phyloP scores from a whole-genome alignment of 1,139 yeast genomes.

The Suhomyces bokatorum region DNA sequence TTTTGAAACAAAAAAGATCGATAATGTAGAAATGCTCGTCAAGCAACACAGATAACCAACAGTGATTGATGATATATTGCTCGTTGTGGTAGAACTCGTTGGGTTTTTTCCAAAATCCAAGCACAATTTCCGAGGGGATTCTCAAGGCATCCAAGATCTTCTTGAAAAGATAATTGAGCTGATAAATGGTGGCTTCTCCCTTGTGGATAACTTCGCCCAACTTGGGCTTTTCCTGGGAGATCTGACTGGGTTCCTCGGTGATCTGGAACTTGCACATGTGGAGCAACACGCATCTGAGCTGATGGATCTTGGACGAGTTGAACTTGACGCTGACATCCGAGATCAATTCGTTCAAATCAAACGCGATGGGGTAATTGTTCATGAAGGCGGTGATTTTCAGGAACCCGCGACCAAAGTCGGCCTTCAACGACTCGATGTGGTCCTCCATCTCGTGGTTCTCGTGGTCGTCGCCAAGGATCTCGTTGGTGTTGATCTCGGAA shows the following conservation, averaged over 20 bases:
- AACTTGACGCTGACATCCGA: conserved; percentile 49
- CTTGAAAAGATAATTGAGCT: conserved; percentile 74
- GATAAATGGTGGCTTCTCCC: conserved; percentile 61
- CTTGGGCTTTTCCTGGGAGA: conserved; percentile 45
- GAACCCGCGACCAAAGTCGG: conserved; percentile 10
- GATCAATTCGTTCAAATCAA: conserved; percentile 46
- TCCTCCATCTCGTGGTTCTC: conserved; percentile 18
- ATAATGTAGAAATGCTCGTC: conserved; percentile 78
- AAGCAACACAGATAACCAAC: conserved; percentile 80
- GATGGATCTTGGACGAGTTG: conserved; percentile 34
- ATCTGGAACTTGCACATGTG: conserved; percentile 44
- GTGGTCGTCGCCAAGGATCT: conserved; percentile 29
- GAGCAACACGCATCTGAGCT: conserved; percentile 40
- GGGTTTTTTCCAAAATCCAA: conserved; percentile 84
- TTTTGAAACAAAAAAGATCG: conserved; percentile 51
- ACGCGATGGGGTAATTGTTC: conserved; percentile 27
- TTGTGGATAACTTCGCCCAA: conserved; percentile 36
- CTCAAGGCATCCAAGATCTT: conserved; percentile 70
- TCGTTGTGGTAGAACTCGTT: conserved; percentile 55
- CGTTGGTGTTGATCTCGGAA: conserved; percentile 50
- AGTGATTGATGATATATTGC: conserved; percentile 69
- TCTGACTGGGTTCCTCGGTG: conserved; percentile 38
- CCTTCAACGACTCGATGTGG: conserved; percentile 18
- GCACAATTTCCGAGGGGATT: conserved; percentile 71
- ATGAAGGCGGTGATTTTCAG: conserved; percentile 38